Percentiles rank a stretch among this genome's conserved stretches.
phyloP scores from a whole-genome alignment of 148 eudicot species.

The Camellia lanceoleosa region DNA sequence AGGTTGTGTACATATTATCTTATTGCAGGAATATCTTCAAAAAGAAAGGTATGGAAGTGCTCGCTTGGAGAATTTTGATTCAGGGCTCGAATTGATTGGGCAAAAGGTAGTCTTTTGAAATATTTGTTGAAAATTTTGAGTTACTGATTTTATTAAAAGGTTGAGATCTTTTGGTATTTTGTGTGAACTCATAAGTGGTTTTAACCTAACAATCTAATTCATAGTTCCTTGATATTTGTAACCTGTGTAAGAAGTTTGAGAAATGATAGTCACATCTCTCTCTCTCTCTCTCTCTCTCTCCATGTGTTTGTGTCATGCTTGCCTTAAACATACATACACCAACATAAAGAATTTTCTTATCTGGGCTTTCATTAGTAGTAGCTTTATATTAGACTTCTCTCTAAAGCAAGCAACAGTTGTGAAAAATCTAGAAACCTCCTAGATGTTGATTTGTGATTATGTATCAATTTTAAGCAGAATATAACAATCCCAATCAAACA shows the following conservation, averaged over 20 bases:
- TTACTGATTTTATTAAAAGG: not conserved
- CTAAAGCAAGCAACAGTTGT: no score
- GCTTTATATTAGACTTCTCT: not conserved
- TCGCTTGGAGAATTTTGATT: conserved; percentile 56
- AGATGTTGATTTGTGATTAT: no score
- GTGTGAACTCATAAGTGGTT: not conserved
- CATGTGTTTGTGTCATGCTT: no score
- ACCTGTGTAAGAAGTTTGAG: not conserved
- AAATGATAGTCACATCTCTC: no score
- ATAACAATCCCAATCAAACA: no score
- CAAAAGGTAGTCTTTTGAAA: conserved; percentile 18
- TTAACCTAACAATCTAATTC: not conserved
- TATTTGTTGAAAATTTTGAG: not conserved
- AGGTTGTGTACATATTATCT: conserved; percentile 11
- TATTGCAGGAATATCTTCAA: conserved; percentile 80
- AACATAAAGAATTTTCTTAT: no score
- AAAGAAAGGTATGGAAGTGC: conserved; percentile 60
- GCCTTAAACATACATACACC: no score
- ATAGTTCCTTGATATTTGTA: not conserved
- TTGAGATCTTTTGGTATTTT: not conserved
- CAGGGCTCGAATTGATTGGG: conserved; percentile 30
- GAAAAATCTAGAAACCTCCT: no score
- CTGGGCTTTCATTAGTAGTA: not conserved
- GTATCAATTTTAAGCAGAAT: no score
- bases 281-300: no score